These are phyloP conservation scores for Ustilago vetiveriae DNA, from an alignment of 1,284 basidiomycete genomes.

Conservation along the genomic window DNA sequence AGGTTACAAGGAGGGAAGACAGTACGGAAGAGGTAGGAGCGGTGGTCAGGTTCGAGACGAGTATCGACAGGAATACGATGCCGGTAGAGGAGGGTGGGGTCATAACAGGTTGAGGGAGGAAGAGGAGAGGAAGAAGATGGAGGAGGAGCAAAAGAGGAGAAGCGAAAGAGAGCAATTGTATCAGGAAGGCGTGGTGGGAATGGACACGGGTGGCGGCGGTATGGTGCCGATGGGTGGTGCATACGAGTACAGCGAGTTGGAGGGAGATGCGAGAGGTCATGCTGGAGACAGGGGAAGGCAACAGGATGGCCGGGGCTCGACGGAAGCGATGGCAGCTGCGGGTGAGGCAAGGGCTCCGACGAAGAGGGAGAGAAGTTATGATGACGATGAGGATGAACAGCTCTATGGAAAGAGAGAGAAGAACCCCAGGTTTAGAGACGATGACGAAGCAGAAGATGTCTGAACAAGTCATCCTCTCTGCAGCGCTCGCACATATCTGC, in stretches of 20 bases:
- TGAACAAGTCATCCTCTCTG: not conserved
- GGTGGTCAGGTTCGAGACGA: constrained; percentile 94
- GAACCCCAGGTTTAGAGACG: constrained; percentile 67
- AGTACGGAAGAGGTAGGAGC: constrained; percentile 95
- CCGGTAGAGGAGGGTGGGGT: constrained; percentile 85
- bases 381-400: constrained; percentile 36
- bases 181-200: constrained; percentile 70
- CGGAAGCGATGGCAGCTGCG: not conserved
- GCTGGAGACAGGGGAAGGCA: not conserved
- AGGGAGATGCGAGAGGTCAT: constrained; percentile 33
- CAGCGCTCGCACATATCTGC: too few relatives aligned
- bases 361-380: constrained; percentile 73
- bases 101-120: constrained; percentile 69
- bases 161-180: constrained; percentile 85
- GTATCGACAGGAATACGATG: constrained; percentile 95
- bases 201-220: constrained; percentile 37
- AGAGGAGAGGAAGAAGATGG: constrained; percentile 78
- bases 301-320: not conserved
- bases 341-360: constrained; percentile 47
- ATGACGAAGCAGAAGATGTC: constrained; percentile 62
- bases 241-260: constrained; percentile 43
- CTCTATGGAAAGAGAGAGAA: constrained; percentile 35
- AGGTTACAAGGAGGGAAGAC: constrained; percentile 96
- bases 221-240: constrained; percentile 46
- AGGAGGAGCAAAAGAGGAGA: constrained; percentile 77